A percentile compares a stretch with the other conserved stretches of the same genome.
Evolutionary conservation across 2,329 filamentous ascomycete species (phyloP).

Genomic region (Raffaelea deltoideospora): DNA sequence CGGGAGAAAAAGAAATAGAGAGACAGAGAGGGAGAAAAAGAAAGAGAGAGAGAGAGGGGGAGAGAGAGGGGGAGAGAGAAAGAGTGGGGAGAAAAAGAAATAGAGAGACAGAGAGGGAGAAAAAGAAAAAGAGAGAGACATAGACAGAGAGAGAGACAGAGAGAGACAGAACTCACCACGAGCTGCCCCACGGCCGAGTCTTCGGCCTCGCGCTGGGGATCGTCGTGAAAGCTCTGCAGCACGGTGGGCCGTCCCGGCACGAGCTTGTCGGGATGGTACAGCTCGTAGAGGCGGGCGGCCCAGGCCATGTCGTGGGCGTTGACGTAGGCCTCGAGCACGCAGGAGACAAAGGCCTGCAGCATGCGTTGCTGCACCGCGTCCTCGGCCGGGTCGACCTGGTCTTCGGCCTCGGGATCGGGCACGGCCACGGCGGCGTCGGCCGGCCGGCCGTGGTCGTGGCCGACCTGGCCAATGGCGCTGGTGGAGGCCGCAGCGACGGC

Average conservation of each 20-base stretch:
- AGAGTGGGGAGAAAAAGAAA: no score
- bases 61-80: no score
- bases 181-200: conserved; percentile 59
- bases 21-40: no score
- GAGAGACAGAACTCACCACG: conserved; percentile 27
- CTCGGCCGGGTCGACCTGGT: conserved; percentile 40
- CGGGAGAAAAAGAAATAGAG: no score
- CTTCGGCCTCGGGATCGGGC: conserved; percentile 46
- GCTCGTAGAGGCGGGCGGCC: conserved; percentile 53
- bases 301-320: conserved; percentile 44
- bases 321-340: conserved; percentile 60
- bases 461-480: conserved; percentile 21
- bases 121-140: no score
- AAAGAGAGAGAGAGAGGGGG: no score
- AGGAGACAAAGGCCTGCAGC: conserved; percentile 63
- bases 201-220: conserved; percentile 43
- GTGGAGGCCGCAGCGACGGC: conserved; percentile 22
- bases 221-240: conserved; percentile 44
- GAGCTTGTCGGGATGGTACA: conserved; percentile 46
- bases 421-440: conserved; percentile 40
- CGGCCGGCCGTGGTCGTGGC: conserved; percentile 22
- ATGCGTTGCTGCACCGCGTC: conserved; percentile 46
- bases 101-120: no score
- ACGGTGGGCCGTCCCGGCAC: conserved; percentile 47
- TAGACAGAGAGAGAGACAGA: no score